Conservation (phyloP, 1,284 basidiomycete species). For the Ganoderma lingzhi region DNA sequence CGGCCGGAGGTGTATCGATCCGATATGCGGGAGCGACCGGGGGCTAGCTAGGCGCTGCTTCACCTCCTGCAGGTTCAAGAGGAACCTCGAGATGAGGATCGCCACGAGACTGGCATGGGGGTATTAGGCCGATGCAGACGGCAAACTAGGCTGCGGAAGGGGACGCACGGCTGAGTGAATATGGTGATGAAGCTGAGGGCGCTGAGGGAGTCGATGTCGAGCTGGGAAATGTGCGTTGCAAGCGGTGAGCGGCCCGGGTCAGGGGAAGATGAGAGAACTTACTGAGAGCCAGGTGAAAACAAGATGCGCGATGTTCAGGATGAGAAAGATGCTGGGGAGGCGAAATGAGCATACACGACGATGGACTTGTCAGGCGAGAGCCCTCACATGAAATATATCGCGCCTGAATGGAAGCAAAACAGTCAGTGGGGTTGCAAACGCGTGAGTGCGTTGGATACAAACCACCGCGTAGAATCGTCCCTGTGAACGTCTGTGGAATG, state of each 20-base stretch:
- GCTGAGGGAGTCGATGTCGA: neutral
- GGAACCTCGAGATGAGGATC: conserved; percentile 1
- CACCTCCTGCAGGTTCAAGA: conserved; percentile 4
- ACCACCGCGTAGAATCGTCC: neutral
- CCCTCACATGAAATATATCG: neutral
- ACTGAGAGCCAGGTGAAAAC: neutral
- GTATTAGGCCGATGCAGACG: neutral
- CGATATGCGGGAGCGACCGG: neutral
- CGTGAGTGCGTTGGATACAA: neutral
- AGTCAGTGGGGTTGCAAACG: neutral
- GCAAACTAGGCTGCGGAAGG: neutral
- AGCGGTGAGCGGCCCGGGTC: neutral
- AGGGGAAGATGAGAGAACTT: neutral
- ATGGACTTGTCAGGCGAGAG: neutral
- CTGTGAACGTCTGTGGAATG: neutral
- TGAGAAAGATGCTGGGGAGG: neutral
- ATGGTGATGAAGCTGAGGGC: neutral
- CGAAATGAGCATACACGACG: neutral
- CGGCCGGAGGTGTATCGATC: neutral
- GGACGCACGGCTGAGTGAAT: neutral
- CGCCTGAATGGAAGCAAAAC: neutral
- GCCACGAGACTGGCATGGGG: neutral
- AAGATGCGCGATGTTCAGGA: neutral
- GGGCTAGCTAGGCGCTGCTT: neutral
- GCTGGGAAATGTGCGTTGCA: neutral